These are phyloP conservation scores for Metschnikowia cerradonensis DNA, from an alignment of 805 yeast genomes.

Conservation along the genomic window DNA sequence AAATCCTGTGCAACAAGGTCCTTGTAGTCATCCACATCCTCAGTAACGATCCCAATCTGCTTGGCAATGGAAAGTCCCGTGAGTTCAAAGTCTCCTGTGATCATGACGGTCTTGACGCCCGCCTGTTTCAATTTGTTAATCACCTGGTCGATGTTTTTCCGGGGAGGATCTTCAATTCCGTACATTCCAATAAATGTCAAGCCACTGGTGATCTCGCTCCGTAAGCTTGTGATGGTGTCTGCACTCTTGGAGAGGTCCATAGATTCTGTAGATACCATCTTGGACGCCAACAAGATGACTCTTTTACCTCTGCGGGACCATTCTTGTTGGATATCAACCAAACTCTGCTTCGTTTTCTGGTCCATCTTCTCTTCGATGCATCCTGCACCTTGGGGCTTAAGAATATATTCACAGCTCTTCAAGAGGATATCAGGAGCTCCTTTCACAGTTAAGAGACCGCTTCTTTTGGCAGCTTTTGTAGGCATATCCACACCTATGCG, in stretches of 20 bases:
- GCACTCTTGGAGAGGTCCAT: conserved; percentile 11
- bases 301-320: conserved; percentile 39
- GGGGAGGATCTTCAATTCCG: conserved; percentile 44
- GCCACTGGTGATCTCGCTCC: conserved; percentile 13
- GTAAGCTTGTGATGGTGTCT: conserved; percentile 13
- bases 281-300: conserved; percentile 29
- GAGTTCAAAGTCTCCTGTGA: conserved; percentile 51
- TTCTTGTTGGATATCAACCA: conserved; percentile 23
- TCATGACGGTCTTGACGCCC: conserved; percentile 41
- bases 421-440: conserved; percentile 47
- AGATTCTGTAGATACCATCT: conserved; percentile 15
- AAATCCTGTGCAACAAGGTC: conserved; percentile 13
- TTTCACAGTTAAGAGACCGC: conserved; percentile 30
- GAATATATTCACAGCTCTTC: conserved; percentile 22
- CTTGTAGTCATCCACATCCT: conserved; percentile 18
- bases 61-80: conserved; percentile 50
- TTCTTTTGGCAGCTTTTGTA: conserved; percentile 7
- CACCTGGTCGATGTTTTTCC: conserved; percentile 32
- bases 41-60: conserved; percentile 36
- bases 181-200: conserved; percentile 35
- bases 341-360: conserved; percentile 15
- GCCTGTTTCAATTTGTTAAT: conserved; percentile 32
- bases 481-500: conserved; percentile 12
- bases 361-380: conserved; percentile 14
- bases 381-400: conserved; percentile 5